These are phyloP conservation scores for Pseudogymnoascus sp. DNA, from an alignment of 2,329 filamentous ascomycete species.

Conservation along the genomic window DNA sequence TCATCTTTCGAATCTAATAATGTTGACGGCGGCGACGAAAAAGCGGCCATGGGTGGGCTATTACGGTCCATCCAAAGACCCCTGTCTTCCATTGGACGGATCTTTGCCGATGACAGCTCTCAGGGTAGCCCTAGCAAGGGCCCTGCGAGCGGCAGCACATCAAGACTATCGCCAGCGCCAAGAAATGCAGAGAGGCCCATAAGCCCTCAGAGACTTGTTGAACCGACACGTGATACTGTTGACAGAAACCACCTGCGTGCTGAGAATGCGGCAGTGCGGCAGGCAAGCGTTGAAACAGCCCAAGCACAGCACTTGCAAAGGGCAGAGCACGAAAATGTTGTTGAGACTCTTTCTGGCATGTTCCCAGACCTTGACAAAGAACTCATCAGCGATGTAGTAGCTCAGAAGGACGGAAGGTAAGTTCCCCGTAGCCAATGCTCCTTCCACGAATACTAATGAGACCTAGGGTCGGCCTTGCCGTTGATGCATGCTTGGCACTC, in stretches of 20 bases:
- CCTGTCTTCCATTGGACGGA: constrained; percentile 82
- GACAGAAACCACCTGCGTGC: constrained; percentile 44
- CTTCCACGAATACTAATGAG: constrained; percentile 18
- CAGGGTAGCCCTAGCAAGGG: constrained; percentile 32
- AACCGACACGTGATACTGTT: constrained; percentile 12
- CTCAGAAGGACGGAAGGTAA: constrained; percentile 88
- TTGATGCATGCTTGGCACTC: constrained; percentile 74
- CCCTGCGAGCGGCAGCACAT: constrained; percentile 37
- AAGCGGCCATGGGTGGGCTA: constrained; percentile 73
- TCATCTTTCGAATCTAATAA: constrained; percentile 44
- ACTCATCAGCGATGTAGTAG: constrained; percentile 92
- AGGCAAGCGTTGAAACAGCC: constrained; percentile 82
- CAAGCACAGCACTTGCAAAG: constrained; percentile 76
- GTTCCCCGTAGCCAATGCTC: constrained; percentile 29
- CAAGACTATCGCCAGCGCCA: constrained; percentile 24
- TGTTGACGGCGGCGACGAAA: constrained; percentile 54
- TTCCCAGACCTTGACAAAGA: constrained; percentile 92
- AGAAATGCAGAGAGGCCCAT: constrained; percentile 21
- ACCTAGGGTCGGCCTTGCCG: constrained; percentile 68
- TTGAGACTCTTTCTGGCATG: constrained; percentile 92
- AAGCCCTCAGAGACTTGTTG: constrained; percentile 21
- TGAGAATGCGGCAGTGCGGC: constrained; percentile 80
- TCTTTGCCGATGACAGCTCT: constrained; percentile 66
- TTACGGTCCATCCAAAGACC: constrained; percentile 86
- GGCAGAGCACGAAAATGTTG: constrained; percentile 80